Conservation (phyloP, 768 basidiomycete species). For the Boletus rubroflammeus region DNA sequence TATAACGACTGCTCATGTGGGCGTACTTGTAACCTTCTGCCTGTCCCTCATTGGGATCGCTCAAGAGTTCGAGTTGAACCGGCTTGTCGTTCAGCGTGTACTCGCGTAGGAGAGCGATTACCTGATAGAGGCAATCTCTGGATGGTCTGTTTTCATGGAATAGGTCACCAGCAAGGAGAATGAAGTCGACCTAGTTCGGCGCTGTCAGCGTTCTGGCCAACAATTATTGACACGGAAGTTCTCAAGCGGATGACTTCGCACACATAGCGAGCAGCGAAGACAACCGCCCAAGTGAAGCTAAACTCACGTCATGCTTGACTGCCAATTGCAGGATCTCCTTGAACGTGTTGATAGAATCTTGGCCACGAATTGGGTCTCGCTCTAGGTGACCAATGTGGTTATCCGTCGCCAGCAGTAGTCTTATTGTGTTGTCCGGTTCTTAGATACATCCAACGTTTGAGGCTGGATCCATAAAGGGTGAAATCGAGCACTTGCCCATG, state of each 20-base stretch:
- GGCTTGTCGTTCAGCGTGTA: slow-evolving; percentile 87
- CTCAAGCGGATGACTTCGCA: not conserved
- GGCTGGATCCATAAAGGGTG: not conserved
- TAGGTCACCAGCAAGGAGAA: slow-evolving; percentile 91
- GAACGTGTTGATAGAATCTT: slow-evolving; percentile 95
- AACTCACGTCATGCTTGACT: slow-evolving; percentile 76
- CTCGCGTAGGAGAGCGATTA: slow-evolving; percentile 85
- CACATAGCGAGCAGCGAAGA: not conserved
- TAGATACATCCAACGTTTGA: slow-evolving; percentile 1
- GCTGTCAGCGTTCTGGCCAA: slow-evolving; percentile 1
- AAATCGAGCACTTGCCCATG: slow-evolving; percentile 32
- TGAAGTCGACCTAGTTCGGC: slow-evolving; percentile 77
- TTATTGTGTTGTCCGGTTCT: slow-evolving; percentile 68
- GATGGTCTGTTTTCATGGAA: slow-evolving; percentile 98
- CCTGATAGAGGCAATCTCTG: slow-evolving; percentile 83
- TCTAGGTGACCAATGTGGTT: slow-evolving; percentile 96
- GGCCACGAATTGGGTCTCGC: slow-evolving; percentile 89
- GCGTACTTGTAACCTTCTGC: slow-evolving; percentile 78
- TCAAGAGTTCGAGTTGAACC: slow-evolving; percentile 85
- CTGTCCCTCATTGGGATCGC: slow-evolving; percentile 89
- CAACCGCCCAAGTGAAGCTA: not conserved
- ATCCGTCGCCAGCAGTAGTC: slow-evolving; percentile 89
- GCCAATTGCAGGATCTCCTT: slow-evolving; percentile 90
- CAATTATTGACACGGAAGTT: not conserved
- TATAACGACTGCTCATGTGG: not conserved